These are phyloP conservation scores for Prunella vulgaris DNA, from an alignment of 257 asterid species.

Conservation along the genomic window DNA sequence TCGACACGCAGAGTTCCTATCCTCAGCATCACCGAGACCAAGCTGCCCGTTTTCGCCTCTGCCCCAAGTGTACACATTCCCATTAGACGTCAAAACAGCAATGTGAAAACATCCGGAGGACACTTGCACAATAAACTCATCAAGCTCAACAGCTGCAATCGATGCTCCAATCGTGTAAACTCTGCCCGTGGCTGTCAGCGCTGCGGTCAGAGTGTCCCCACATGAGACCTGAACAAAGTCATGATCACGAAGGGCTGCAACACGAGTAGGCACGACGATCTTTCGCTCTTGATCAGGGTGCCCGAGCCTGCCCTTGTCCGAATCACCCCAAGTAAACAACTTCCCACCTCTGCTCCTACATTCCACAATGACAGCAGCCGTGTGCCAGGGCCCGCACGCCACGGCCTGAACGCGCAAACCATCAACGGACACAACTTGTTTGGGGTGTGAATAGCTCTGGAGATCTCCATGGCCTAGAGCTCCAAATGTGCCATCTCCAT, in stretches of 20 bases:
- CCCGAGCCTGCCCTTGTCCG: slow-evolving; percentile 36
- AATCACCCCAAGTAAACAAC: slow-evolving; percentile 41
- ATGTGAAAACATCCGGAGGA: slow-evolving; percentile 35
- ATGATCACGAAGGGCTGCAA: slow-evolving; percentile 20
- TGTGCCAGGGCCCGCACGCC: slow-evolving; percentile 45
- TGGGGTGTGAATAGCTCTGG: slow-evolving; percentile 15
- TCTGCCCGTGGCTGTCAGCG: slow-evolving; percentile 23
- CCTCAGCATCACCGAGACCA: slow-evolving; percentile 33
- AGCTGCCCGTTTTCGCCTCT: slow-evolving; percentile 32
- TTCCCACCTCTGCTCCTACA: slow-evolving; percentile 17
- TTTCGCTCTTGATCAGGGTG: slow-evolving; percentile 29
- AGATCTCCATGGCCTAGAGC: slow-evolving; percentile 38
- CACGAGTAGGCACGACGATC: slow-evolving; percentile 26
- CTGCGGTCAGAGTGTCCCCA: slow-evolving; percentile 29
- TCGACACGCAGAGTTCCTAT: slow-evolving; percentile 26
- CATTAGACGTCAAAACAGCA: slow-evolving; percentile 29
- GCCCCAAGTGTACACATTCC: slow-evolving; percentile 38
- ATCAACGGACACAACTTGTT: slow-evolving; percentile 27
- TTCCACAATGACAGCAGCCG: slow-evolving; percentile 33
- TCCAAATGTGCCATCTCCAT: slow-evolving; percentile 40
- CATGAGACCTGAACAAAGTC: slow-evolving; percentile 28
- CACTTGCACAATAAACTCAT: slow-evolving; percentile 29
- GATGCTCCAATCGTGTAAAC: slow-evolving; percentile 33
- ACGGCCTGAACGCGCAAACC: slow-evolving; percentile 19
- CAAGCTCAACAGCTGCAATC: slow-evolving; percentile 1